Percentiles rank a stretch among this genome's conserved stretches.
phyloP scores from a whole-genome alignment of 2,329 filamentous ascomycete genomes.

The Microdochium bolleyi region DNA sequence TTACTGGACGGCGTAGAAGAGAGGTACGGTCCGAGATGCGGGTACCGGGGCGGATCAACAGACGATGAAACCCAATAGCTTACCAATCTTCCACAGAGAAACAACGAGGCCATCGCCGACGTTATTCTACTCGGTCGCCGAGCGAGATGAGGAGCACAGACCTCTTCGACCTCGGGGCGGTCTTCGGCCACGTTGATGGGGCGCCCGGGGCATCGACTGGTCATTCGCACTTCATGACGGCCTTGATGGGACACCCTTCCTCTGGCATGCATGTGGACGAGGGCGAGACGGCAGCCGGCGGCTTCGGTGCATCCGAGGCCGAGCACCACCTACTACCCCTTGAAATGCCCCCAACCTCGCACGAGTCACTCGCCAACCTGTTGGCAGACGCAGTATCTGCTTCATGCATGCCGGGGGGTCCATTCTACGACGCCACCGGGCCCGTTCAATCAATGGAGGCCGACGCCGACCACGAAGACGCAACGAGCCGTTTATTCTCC shows the following conservation, averaged over 20 bases:
- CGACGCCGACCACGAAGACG: neutral
- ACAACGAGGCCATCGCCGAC: neutral
- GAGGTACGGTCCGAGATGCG: neutral
- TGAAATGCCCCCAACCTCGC: neutral
- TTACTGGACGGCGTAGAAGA: neutral
- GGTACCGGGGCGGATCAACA: neutral
- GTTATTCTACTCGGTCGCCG: neutral
- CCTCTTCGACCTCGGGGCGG: no score
- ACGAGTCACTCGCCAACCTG: neutral
- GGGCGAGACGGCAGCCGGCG: neutral
- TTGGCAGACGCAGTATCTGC: neutral
- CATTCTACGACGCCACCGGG: neutral
- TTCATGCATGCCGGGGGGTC: neutral
- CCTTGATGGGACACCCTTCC: no score
- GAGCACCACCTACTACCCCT: neutral
- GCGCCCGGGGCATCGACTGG: no score
- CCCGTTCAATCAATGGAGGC: neutral
- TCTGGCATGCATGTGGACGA: neutral
- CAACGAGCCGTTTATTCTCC: neutral
- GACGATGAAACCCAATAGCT: neutral
- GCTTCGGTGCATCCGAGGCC: neutral
- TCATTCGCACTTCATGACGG: no score
- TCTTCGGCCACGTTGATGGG: no score
- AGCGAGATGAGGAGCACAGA: neutral
- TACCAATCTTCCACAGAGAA: neutral